Conservation (phyloP, 2,329 filamentous ascomycete species). For the Emericellopsis atlantica region DNA sequence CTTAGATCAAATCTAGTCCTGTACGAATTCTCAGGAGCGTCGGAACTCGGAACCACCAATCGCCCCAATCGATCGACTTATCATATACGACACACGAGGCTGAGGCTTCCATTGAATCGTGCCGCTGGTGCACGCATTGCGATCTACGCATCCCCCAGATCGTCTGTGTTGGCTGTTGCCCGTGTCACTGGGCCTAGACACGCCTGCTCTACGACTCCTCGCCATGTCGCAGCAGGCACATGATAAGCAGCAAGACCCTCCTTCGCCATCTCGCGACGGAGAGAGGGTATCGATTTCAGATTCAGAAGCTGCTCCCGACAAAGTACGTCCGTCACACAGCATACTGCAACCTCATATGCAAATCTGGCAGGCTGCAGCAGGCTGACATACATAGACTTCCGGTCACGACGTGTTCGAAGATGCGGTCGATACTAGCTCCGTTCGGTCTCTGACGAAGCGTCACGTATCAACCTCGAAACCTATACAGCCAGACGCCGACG, state of each 20-base stretch:
- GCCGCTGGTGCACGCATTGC: too few relatives aligned
- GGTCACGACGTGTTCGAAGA: conserved; percentile 57
- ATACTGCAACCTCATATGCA: neutral
- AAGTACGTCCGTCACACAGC: conserved; percentile 1
- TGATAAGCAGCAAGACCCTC: neutral
- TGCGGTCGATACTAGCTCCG: conserved; percentile 53
- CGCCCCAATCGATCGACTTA: too few relatives aligned
- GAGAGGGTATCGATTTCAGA: neutral
- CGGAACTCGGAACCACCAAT: too few relatives aligned
- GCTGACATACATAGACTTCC: conserved; percentile 9
- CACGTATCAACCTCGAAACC: conserved; percentile 20
- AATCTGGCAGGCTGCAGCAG: neutral
- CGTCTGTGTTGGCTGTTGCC: too few relatives aligned
- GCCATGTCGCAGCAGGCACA: conserved; percentile 1
- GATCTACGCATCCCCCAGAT: too few relatives aligned
- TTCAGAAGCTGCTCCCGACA: neutral
- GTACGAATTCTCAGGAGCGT: too few relatives aligned
- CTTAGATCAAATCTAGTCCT: too few relatives aligned
- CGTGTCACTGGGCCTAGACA: too few relatives aligned
- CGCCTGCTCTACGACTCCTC: neutral
- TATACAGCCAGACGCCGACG: conserved; percentile 5
- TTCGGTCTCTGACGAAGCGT: conserved; percentile 50
- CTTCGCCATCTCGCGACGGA: too few relatives aligned
- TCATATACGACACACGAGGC: too few relatives aligned
- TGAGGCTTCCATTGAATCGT: too few relatives aligned